Evolutionary conservation across 352 stramenopile species (phyloP), one percentile per base, ranked within the genome.

Genomic region (Phytophthora cactorum): DNA sequence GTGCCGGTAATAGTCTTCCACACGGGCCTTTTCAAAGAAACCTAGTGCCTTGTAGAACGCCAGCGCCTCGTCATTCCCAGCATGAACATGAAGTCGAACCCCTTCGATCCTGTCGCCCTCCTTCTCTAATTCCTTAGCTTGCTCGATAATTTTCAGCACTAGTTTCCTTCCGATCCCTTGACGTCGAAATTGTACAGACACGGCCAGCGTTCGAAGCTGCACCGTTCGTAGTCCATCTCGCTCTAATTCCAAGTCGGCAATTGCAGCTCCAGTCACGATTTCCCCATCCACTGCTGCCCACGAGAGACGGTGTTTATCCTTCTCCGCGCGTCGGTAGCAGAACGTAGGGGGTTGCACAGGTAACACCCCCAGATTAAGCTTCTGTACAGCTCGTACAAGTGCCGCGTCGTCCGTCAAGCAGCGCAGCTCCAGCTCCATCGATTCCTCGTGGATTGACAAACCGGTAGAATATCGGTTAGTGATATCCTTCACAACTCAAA

Each of bases 1-100:
- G 17, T 75, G 79, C 27, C 84, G 84, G 59, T 92, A 92, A 66
- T 92, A 92, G 31, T 82, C 64, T 25, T 92, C 80, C 4, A 90
- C 52, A 4, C 68, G 70, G 52, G 68, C 61, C 41, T 74, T 63
- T 53, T 88, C 70, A 17, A 63, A 28, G 46, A 92, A 92, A 11
- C 82, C 84, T 38, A 87, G 31, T 8, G 56, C 46, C 34, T 66
- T 55, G 59, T 92, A 92, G 65, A 92, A 90, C 50, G 73, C 78
- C 31, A 87, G 22, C n/a, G 71, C 84, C 54, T 88, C 84, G 0
- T 78, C 67, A 64, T 92, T 92, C 17, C 67, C 72, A 22, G 70
- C 72, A 56, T 92, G 84, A 17, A 92, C 84, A 58, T 92, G 78
- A 43, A 92, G 77, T 43, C 71, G 70, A 43, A 89, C 59, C 17